A percentile compares a stretch with the other conserved stretches of the same genome.
Conservation (phyloP, 495 filamentous ascomycete genomes). For the Cladorrhinum samala region DNA sequence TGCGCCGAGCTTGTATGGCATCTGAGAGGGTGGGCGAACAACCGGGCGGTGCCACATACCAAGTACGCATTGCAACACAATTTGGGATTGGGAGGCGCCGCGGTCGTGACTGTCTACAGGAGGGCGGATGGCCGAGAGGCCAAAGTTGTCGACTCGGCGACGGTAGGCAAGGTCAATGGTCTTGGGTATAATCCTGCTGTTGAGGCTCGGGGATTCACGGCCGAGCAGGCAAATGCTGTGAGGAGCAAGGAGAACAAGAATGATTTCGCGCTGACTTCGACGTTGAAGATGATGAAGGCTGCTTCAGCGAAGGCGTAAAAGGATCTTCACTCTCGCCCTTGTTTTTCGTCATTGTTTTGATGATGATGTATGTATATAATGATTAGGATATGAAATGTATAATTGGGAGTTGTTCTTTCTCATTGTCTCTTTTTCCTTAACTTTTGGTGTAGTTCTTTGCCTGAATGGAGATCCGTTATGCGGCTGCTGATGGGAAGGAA, state of each 20-base stretch:
- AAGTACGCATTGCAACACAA: slow-evolving; percentile 84
- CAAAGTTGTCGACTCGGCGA: slow-evolving; percentile 46
- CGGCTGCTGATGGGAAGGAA: too few relatives aligned
- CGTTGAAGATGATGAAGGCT: slow-evolving; percentile 58
- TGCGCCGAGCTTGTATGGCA: slow-evolving; percentile 97
- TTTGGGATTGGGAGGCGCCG: slow-evolving; percentile 84
- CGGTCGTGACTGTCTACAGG: slow-evolving; percentile 84
- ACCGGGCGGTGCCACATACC: slow-evolving; percentile 65
- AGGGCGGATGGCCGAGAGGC: slow-evolving; percentile 71
- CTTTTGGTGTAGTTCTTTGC: too few relatives aligned
- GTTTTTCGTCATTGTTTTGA: not conserved
- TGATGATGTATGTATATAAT: too few relatives aligned
- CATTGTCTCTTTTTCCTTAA: too few relatives aligned
- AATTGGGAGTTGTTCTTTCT: too few relatives aligned
- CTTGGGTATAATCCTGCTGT: slow-evolving; percentile 92
- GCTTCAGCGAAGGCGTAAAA: slow-evolving; percentile 35
- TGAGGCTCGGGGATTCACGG: slow-evolving; percentile 78
- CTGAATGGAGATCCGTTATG: too few relatives aligned
- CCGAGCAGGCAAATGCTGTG: slow-evolving; percentile 62
- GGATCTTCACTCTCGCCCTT: not conserved
- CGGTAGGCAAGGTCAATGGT: slow-evolving; percentile 55
- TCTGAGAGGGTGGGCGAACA: slow-evolving; percentile 91
- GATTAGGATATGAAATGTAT: too few relatives aligned
- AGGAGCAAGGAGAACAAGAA: slow-evolving; percentile 62
- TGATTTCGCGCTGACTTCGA: slow-evolving; percentile 70